These are phyloP conservation scores for Fremontodendron californicum DNA, from an alignment of 345 rosid genomes.

Conservation along the genomic window DNA sequence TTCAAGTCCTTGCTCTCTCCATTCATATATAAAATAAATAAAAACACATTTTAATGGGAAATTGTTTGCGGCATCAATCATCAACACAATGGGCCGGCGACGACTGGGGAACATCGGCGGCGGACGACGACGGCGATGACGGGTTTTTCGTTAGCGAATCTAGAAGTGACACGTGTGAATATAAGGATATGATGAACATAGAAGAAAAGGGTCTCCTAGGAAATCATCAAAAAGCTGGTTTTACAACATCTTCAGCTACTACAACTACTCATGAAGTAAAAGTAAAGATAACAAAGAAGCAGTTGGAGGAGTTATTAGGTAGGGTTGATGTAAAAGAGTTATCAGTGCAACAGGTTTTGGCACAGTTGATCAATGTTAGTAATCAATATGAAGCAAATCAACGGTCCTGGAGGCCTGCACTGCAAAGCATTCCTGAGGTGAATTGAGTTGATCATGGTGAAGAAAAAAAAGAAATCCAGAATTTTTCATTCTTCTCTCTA, in stretches of 20 bases:
- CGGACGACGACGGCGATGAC: neutral
- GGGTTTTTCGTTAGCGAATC: neutral
- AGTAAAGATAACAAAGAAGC: constrained; percentile 58
- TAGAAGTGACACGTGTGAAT: neutral
- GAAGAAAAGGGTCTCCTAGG: constrained; percentile 12
- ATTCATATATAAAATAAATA: neutral
- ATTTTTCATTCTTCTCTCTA: neutral
- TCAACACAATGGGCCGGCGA: constrained; percentile 52
- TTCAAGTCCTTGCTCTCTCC: neutral
- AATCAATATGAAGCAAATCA: constrained; percentile 25
- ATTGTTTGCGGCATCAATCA: constrained; percentile 39
- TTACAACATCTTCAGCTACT: constrained; percentile 14
- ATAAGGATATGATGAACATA: neutral
- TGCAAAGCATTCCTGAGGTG: constrained; percentile 60
- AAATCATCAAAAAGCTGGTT: neutral
- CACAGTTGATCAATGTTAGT: constrained; percentile 26
- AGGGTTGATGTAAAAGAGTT: constrained; percentile 35
- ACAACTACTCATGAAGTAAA: constrained; percentile 28
- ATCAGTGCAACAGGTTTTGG: constrained; percentile 40
- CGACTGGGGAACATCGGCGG: constrained; percentile 33
- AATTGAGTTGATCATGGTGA: constrained; percentile 4
- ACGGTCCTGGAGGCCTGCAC: constrained; percentile 54
- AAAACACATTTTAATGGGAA: constrained; percentile 35
- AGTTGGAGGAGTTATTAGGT: constrained; percentile 47
- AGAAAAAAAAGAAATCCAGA: neutral